A percentile compares a stretch with the other conserved stretches of the same genome.
Evolutionary conservation across 805 yeast species (phyloP).

Genomic region (Barnettozyma populi): DNA sequence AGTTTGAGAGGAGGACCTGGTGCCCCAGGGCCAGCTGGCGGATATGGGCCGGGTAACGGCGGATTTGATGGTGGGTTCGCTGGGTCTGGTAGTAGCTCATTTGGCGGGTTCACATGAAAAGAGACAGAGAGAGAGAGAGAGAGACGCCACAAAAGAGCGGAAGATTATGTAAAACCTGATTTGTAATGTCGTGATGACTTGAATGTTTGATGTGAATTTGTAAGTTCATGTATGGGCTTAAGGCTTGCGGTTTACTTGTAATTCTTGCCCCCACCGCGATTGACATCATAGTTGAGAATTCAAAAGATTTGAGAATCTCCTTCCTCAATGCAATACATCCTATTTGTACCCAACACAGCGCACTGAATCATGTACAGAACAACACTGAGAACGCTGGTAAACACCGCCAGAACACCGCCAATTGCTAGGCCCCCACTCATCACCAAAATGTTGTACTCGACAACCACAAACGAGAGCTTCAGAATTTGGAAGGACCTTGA

Average conservation of each 20-base stretch:
- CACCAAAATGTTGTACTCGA: not conserved
- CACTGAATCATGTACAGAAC: not conserved
- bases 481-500: slow-evolving; percentile 25
- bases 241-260: not conserved
- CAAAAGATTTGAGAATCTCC: not conserved
- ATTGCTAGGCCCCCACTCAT: not conserved
- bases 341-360: not conserved
- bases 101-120: slow-evolving; percentile 4
- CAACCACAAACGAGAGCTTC: not conserved
- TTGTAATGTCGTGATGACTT: not conserved
- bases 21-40: not conserved
- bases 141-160: too few species aligned
- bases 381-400: not conserved
- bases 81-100: slow-evolving; percentile 5
- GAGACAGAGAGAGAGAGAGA: not conserved
- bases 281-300: not conserved
- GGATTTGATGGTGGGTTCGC: not conserved
- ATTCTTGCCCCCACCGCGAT: not conserved
- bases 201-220: not conserved
- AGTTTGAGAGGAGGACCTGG: slow-evolving; percentile 1
- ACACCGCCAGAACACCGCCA: not conserved
- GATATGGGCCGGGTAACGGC: not conserved
- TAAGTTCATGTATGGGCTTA: not conserved
- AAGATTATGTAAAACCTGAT: too few species aligned
- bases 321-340: not conserved